These are phyloP conservation scores for Chaetomiaceae sp. DNA, from an alignment of 2,329 filamentous ascomycete genomes.

Conservation along the genomic window DNA sequence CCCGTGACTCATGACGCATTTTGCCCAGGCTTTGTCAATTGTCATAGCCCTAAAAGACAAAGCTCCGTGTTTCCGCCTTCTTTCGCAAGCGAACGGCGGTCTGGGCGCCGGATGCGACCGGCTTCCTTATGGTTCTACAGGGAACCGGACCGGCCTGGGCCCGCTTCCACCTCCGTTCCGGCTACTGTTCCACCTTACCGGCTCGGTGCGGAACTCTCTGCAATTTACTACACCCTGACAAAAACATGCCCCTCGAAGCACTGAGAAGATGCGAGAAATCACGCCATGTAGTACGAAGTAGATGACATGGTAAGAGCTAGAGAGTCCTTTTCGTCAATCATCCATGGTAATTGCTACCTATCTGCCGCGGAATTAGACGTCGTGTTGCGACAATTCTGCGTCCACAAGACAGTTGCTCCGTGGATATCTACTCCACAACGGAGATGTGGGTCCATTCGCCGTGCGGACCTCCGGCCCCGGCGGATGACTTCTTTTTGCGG, in stretches of 20 bases:
- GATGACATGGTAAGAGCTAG: no score
- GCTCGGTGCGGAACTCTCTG: not conserved
- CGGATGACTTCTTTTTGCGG: no score
- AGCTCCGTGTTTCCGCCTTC: not conserved
- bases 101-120: not conserved
- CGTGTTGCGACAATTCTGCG: no score
- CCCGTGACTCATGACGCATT: slow-evolving; percentile 2
- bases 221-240: not conserved
- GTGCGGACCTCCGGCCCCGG: no score
- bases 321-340: no score
- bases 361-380: no score
- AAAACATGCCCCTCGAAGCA: not conserved
- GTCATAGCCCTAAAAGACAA: not conserved
- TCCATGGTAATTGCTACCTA: no score
- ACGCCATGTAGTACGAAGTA: not conserved
- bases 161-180: not conserved
- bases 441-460: not conserved
- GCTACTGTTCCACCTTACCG: not conserved
- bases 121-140: not conserved
- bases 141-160: not conserved
- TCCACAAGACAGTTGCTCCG: not conserved
- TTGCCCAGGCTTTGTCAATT: no score
- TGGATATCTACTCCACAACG: no score
- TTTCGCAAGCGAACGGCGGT: no score
- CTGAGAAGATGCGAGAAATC: not conserved